These are phyloP conservation scores for Aciculosporium take DNA, from an alignment of 2,329 filamentous ascomycete genomes.

Conservation along the genomic window DNA sequence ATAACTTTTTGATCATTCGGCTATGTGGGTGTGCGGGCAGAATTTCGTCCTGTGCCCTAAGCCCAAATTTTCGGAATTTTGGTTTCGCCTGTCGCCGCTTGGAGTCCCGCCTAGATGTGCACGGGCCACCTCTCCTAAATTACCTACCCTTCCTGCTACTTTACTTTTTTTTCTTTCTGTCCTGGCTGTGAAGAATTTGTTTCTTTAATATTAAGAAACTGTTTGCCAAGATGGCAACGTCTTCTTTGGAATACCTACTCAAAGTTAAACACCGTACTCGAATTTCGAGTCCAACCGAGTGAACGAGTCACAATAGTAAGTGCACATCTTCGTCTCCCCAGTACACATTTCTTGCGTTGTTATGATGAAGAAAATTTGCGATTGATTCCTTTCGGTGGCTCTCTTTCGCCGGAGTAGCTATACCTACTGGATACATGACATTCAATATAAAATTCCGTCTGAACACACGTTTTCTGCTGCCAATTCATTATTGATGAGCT, in stretches of 20 bases:
- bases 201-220: too few species aligned
- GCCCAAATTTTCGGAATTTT: conserved; percentile 19
- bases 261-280: not conserved
- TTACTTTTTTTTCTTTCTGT: not conserved
- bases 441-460: conserved; percentile 97
- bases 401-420: conserved; percentile 79
- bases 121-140: not conserved
- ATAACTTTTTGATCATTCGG: conserved; percentile 28
- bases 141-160: not conserved
- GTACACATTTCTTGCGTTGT: conserved; percentile 9
- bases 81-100: conserved; percentile 13
- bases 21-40: conserved; percentile 25
- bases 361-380: conserved; percentile 97
- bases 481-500: not conserved
- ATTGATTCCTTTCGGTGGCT: conserved; percentile 78
- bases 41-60: conserved; percentile 30
- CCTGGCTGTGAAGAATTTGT: too few species aligned
- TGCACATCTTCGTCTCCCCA: not conserved
- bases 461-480: conserved; percentile 29
- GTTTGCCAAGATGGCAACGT: too few species aligned
- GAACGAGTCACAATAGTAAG: conserved; percentile 1
- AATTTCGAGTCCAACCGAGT: not conserved
- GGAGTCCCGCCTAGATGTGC: not conserved
- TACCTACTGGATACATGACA: conserved; percentile 70
- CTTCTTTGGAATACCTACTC: too few species aligned